Base-by-base conservation (phyloP, 164 flowering plant species). In the Saururus chinensis region DNA sequence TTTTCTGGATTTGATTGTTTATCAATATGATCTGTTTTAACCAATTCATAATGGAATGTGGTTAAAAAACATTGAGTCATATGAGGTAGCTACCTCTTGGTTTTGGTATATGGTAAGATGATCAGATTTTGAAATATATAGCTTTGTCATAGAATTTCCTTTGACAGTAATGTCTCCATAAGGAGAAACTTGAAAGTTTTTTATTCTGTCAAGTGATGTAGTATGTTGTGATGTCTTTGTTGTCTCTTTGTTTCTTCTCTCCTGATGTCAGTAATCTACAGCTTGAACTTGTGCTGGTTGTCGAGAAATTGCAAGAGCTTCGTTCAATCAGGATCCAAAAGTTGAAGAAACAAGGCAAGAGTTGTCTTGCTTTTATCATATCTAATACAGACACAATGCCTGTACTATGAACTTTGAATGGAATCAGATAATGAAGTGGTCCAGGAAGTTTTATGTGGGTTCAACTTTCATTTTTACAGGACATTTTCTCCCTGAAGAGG, bases 401-500 rank as follows among this genome's bases (percentile, higher is more conserved):
- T 30, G 6, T 30, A 30, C 37, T 30, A 30, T 30, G 37, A 30
- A 2, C 37, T 30, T 17, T 45, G 11, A 45, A 9, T 17, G 17
- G 17, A 45, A 45, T 12, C 49, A 45, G 17, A 2, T 45, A 17
- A 45, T 2, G 1, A 45, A 45, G 49, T 12, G 14, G 49, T 22
- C 25, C 0, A 9, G 56, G 7, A 20, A 53, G 19, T 53, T 53
- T 53, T 9, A 4, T 0, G 19, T 53, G 37, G 2, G 4, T 23
- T 20, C 4, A 20, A 20, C n/a, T 58, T 58, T 30, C 20, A 17
- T 12, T 52, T 60, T 22, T 71, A 64, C 82, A 93, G 99, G 99
- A 13, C 89, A 84, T 79, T 93, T 93, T 76, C 81, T 90, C 53
- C 97, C 99, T 1, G 97, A 88, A 68, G 97, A 93, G 79, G 97